Base-by-base conservation (phyloP, 1,284 basidiomycete genomes). In the Trichosporon sp. region DNA sequence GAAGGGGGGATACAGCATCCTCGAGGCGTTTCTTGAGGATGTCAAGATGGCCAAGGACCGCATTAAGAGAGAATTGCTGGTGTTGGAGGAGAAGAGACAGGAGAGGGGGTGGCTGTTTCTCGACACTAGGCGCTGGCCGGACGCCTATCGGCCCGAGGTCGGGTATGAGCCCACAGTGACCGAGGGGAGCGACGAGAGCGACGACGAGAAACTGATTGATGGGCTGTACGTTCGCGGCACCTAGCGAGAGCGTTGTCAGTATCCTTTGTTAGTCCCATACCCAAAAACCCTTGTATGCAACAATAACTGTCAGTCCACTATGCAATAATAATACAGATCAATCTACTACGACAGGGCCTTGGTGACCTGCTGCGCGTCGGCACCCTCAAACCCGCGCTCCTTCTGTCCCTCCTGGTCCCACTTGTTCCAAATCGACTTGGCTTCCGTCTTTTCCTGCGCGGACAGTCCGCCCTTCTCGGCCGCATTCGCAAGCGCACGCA, bases 401-500 rank as follows among this genome's bases (percentile, higher is more conserved):
- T 74, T 75, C 65, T 73, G 75, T 4, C 78, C 78, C 1, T 54
- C 65, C 1, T 59, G 54, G 2, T 80, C 81, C 78, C 82, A 79
- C 21, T 77, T 77, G 1, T 66, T 65, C 76, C 83, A 80, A 0
- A 84, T 68, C 14, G 48, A 59, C 68, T 63, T 73, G 6, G 85
- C 65, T 64, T 76, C 63, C 1, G 38, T 51, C 80, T 82, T 84
- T 71, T 86, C 81, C 12, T 79, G 77, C 2, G 46, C 61, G 1
- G 35, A 75, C 48, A 86, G 71, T 1, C 75, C 84, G 8, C 76
- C 80, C 21, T 76, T 70, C 72, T 82, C 78, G 1, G 79, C 77
- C 1, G 84, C 79, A 21, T 76, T 80, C n/a, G 83, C 79, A 12
- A 88, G 83, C 66, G 84, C 90, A 86, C 89, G 87, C 16, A 92